Percentiles rank a stretch among this genome's conserved stretches.
Evolutionary conservation across 495 filamentous ascomycete genomes (phyloP).

Genomic region (Lasiosphaeris hirsuta): DNA sequence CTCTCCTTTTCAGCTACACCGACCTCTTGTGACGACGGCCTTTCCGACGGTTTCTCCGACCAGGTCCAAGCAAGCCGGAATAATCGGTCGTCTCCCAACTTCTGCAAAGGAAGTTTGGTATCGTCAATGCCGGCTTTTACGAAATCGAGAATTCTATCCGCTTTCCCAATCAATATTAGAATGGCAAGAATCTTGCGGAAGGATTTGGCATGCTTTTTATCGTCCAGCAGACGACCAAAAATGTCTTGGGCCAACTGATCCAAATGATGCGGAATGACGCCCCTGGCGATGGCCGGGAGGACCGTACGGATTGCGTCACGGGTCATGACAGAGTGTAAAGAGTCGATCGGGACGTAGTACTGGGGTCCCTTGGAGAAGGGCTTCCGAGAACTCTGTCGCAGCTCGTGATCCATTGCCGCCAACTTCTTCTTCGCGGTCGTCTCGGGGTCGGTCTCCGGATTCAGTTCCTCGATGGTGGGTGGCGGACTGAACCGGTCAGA

Average conservation of each 20-base stretch:
- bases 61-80: background rate
- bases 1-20: too few species aligned
- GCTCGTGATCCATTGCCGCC: too few species aligned
- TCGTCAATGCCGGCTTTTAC: background rate
- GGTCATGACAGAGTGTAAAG: too few species aligned
- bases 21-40: too few species aligned
- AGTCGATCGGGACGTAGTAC: too few species aligned
- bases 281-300: background rate
- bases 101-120: background rate
- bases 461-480: background rate
- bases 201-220: background rate
- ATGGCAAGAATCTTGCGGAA: constrained; percentile 3
- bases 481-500: background rate
- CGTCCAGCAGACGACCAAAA: background rate
- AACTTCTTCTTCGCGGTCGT: too few species aligned
- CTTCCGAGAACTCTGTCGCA: too few species aligned
- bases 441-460: background rate
- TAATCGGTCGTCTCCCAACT: background rate
- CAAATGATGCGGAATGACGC: background rate
- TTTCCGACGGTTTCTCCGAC: too few species aligned
- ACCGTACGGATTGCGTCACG: background rate
- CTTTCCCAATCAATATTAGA: constrained; percentile 1
- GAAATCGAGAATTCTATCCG: background rate
- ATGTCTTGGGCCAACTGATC: background rate
- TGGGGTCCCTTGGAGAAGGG: too few species aligned